These are phyloP conservation scores for Globisporangium irregulare DNA, from an alignment of 352 stramenopile genomes.

Conservation along the genomic window DNA sequence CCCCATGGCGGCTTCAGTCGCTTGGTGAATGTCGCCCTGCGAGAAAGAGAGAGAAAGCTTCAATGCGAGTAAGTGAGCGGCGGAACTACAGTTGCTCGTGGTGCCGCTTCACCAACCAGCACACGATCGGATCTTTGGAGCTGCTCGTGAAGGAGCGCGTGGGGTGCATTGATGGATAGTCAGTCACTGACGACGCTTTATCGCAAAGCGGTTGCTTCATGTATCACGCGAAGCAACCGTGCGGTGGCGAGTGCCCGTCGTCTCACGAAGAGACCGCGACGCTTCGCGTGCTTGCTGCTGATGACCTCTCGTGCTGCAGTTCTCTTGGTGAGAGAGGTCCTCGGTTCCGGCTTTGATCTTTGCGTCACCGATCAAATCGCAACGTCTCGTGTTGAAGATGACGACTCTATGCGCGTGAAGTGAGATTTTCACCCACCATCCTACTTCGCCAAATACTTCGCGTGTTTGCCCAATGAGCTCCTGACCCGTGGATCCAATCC, in stretches of 20 bases:
- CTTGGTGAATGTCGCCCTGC: neutral
- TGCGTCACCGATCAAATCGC: neutral
- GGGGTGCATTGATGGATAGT: neutral
- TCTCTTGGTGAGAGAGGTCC: too few relatives aligned
- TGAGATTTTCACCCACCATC: neutral
- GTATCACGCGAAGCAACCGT: neutral
- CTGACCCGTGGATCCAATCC: neutral
- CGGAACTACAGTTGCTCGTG: neutral
- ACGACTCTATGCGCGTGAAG: neutral
- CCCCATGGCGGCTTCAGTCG: constrained; percentile 21
- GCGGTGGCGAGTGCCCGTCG: neutral
- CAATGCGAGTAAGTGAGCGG: neutral
- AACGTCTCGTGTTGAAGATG: neutral
- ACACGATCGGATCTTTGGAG: neutral
- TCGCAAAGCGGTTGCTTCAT: neutral
- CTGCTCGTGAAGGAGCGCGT: neutral
- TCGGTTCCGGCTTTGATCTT: neutral
- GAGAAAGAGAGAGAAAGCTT: neutral
- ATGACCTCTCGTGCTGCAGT: neutral
- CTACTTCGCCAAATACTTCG: neutral
- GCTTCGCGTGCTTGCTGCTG: neutral
- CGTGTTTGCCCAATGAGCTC: neutral
- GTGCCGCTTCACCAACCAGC: neutral
- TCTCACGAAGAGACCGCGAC: constrained; percentile 1
- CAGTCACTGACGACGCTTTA: neutral